Conservation (phyloP, 1,139 yeast species). For the Meyerozyma smithsonii region DNA sequence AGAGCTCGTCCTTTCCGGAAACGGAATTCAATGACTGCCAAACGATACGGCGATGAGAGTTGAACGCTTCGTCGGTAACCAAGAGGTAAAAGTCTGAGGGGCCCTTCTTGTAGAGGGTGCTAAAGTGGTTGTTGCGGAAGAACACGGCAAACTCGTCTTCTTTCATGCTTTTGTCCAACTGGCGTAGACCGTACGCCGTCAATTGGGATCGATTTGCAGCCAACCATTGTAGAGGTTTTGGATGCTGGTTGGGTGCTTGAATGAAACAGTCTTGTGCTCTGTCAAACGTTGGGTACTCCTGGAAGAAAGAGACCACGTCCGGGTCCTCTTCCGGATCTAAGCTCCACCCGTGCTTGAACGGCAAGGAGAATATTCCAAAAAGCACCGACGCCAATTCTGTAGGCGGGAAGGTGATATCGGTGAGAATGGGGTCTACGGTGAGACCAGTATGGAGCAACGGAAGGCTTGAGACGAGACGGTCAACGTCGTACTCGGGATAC, state of each 20-base stretch:
- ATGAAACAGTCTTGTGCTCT: constrained; percentile 39
- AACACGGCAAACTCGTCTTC: constrained; percentile 50
- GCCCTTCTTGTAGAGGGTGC: constrained; percentile 56
- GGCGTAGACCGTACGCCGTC: constrained; percentile 56
- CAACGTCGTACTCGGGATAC: constrained; percentile 18
- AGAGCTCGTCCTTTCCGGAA: constrained; percentile 61
- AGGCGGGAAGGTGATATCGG: constrained; percentile 55
- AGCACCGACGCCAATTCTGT: constrained; percentile 30
- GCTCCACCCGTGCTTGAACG: constrained; percentile 51
- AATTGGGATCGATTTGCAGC: constrained; percentile 61
- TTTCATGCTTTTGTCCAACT: constrained; percentile 38
- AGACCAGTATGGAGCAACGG: constrained; percentile 73
- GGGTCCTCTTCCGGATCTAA: constrained; percentile 23
- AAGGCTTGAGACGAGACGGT: constrained; percentile 41
- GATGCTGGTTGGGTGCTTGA: constrained; percentile 7
- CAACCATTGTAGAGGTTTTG: constrained; percentile 32
- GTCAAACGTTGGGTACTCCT: constrained; percentile 38
- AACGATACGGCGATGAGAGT: constrained; percentile 43
- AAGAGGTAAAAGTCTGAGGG: constrained; percentile 50
- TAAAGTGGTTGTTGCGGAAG: constrained; percentile 83
- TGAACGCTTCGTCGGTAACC: constrained; percentile 70
- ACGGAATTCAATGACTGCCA: constrained; percentile 75
- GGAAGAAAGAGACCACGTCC: constrained; percentile 18
- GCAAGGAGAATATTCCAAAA: constrained; percentile 36
- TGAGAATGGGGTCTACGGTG: constrained; percentile 64